Conservation (phyloP, 345 rosid species). For the Odontarrhena argentea region DNA sequence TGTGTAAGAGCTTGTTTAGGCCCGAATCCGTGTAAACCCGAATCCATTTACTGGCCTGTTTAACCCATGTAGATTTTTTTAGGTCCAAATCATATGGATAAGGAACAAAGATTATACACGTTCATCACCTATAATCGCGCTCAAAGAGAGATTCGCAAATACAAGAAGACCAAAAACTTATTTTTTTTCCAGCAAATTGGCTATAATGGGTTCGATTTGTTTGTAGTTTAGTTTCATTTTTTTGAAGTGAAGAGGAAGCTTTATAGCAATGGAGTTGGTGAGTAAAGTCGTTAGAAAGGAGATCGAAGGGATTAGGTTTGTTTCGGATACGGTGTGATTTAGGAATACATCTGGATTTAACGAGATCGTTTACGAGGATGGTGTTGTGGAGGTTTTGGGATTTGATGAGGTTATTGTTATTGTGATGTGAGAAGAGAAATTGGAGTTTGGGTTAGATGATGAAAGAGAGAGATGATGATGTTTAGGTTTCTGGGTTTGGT, state of each 20-base stretch:
- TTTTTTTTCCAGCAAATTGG: conserved; percentile 9
- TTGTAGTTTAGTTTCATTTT: conserved; percentile 29
- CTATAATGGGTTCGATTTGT: conserved; percentile 23
- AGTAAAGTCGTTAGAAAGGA: conserved; percentile 63
- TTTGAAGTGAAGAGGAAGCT: conserved; percentile 22
- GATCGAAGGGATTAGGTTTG: conserved; percentile 50
- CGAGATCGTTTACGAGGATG: conserved; percentile 66
- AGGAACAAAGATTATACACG: no score
- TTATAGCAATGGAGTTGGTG: conserved; percentile 56
- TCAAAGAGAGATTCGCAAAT: not conserved
- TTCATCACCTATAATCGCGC: no score
- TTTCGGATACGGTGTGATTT: conserved; percentile 58
- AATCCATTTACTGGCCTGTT: no score
- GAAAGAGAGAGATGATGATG: no score
- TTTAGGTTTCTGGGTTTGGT: no score
- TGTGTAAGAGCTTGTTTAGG: no score
- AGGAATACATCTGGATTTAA: conserved; percentile 59
- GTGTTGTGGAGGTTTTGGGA: conserved; percentile 62
- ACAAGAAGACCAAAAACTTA: not conserved
- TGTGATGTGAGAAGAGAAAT: conserved; percentile 35
- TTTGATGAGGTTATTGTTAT: conserved; percentile 48
- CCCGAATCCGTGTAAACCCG: no score
- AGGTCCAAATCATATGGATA: no score
- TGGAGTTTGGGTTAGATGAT: conserved; percentile 15
- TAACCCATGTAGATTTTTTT: no score